Base-by-base conservation (phyloP, 768 basidiomycete species). In the Lactarius quietus region DNA sequence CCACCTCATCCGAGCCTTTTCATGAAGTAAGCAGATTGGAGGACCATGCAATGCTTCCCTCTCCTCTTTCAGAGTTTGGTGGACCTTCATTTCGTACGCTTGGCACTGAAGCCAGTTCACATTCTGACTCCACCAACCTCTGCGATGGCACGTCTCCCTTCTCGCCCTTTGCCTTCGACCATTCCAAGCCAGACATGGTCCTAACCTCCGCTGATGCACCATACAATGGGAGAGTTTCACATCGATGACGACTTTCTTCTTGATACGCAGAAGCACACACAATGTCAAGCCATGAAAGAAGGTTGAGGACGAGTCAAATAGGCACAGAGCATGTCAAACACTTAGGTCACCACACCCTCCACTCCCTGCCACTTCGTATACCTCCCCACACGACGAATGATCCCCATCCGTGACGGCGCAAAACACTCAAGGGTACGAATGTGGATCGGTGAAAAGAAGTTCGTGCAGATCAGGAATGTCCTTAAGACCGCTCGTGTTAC, bases 181-280 rank as follows among this genome's bases (percentile, higher is more conserved):
- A 48, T 41, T 52, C 51, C 6, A 39, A 51, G 26, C 43, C 51
- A 35, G 53, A 60, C 33, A 18, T 56, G 6, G n/a, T 39, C 1
- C 64, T 60, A 20, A n/a, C n/a, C n/a, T n/a, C n/a, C 67, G 4
- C 64, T 66, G 28, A 26, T 39, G 62, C 33, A 20, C 23, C 33
- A 12, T 1, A 29, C 38, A 18, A 20, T 6, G 28, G n/a, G 62
- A 20, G 63, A 54, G 3, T 52, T 58, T 7, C 31, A 39, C 14
- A 35, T 26, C 31, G 57, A 63, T 18, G 58, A 59, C 20, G 64
- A 61, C 9, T 39, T 38, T 12, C 45, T 57, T 45, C n/a, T n/a
- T n/a, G 52, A 20, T n/a, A n/a, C n/a, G n/a, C n/a, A n/a, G n/a
- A n/a, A n/a, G n/a, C n/a, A n/a, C n/a, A n/a, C n/a, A n/a, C n/a